phyloP scores from a whole-genome alignment of 495 filamentous ascomycete species.

The Penicillium waksmanii region DNA sequence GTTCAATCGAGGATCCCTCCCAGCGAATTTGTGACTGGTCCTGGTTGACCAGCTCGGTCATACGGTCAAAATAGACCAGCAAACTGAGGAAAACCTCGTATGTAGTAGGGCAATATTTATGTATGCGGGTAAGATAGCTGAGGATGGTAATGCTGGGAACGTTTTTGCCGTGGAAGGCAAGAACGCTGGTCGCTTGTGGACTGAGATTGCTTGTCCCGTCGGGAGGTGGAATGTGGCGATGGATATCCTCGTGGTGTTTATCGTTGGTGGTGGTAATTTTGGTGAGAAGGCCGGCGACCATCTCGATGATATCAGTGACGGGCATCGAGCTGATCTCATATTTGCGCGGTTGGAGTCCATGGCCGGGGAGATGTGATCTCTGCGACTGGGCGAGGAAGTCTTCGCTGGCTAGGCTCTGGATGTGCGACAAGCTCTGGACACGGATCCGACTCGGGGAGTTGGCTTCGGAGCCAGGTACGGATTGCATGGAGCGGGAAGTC shows the following conservation, averaged over 20 bases:
- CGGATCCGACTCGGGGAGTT: slow-evolving; percentile 76
- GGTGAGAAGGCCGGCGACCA: slow-evolving; percentile 97
- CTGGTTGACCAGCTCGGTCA: slow-evolving; percentile 96
- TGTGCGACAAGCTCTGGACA: slow-evolving; percentile 83
- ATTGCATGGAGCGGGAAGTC: slow-evolving; percentile 54
- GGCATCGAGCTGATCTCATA: slow-evolving; percentile 99
- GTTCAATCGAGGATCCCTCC: slow-evolving; percentile 20
- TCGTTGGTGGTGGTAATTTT: slow-evolving; percentile 99
- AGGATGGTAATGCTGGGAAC: slow-evolving; percentile 96
- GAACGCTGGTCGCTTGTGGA: slow-evolving; percentile 82
- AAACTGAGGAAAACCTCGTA: slow-evolving; percentile 97
- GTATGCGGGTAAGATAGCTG: slow-evolving; percentile 94
- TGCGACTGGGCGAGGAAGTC: slow-evolving; percentile 62
- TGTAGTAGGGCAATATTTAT: slow-evolving; percentile 98
- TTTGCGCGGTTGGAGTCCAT: slow-evolving; percentile 51
- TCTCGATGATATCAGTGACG: slow-evolving; percentile 96
- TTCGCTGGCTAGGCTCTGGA: slow-evolving; percentile 83
- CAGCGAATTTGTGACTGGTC: slow-evolving; percentile 46
- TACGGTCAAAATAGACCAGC: slow-evolving; percentile 97
- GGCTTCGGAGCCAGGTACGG: slow-evolving; percentile 55
- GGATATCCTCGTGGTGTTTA: slow-evolving; percentile 80
- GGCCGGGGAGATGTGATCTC: slow-evolving; percentile 49
- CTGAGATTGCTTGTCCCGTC: slow-evolving; percentile 69
- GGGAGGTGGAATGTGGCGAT: slow-evolving; percentile 68
- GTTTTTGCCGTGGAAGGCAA: slow-evolving; percentile 99